Conservation (phyloP, 371 early-diverging fungal genomes). For the Mortierella sp. region DNA sequence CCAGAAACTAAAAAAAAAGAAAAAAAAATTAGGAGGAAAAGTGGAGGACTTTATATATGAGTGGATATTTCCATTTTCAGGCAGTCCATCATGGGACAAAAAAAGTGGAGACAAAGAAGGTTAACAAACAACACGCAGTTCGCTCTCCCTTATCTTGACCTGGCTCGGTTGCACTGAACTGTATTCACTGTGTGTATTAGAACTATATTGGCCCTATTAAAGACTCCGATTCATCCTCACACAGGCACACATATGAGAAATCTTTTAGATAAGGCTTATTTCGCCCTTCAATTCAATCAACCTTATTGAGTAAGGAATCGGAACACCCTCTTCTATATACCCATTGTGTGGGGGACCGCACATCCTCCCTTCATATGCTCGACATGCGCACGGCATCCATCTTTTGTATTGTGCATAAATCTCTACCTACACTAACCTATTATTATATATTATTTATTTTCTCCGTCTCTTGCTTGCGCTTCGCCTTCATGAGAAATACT, state of each 20-base stretch:
- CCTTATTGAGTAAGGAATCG: conserved; percentile 8
- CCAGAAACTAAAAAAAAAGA: conserved; percentile 6
- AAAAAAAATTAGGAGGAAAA: conserved; percentile 12
- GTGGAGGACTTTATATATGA: conserved; percentile 17
- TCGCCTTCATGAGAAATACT: neutral
- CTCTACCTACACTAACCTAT: neutral
- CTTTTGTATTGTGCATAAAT: neutral
- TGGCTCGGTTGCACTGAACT: neutral
- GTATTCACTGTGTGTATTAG: neutral
- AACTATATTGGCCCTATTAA: neutral
- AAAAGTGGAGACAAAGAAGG: conserved; percentile 56
- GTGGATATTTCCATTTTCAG: conserved; percentile 16
- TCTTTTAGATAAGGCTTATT: conserved; percentile 17
- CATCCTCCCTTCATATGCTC: conserved; percentile 5
- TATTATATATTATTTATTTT: neutral
- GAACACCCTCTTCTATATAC: neutral
- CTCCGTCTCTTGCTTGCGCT: neutral
- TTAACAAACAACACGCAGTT: conserved; percentile 22
- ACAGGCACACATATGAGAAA: neutral
- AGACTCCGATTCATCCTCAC: conserved; percentile 1
- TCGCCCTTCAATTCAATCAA: neutral
- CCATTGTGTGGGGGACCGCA: conserved; percentile 3
- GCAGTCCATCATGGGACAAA: conserved; percentile 23
- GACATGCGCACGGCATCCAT: conserved; percentile 13
- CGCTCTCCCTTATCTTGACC: conserved; percentile 24